phyloP scores from a whole-genome alignment of 164 flowering plant species.

The Sedum album region DNA sequence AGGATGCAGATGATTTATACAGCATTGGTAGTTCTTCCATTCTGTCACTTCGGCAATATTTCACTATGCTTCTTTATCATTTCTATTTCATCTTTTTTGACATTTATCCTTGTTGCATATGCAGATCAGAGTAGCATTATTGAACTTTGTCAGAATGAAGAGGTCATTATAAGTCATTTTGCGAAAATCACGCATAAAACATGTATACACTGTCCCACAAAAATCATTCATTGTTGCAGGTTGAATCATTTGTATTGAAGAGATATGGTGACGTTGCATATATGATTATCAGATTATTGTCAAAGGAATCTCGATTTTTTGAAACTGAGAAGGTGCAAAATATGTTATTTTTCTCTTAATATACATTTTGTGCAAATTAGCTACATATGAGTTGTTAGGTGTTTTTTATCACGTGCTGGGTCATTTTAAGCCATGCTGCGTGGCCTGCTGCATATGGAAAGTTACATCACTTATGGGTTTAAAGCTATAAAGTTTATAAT shows the following conservation, averaged over 20 bases:
- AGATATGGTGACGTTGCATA: slow-evolving; percentile 64
- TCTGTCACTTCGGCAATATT: background rate
- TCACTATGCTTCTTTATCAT: background rate
- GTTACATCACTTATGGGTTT: background rate
- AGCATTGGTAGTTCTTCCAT: slow-evolving; percentile 39
- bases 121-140: slow-evolving; percentile 61
- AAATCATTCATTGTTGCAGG: slow-evolving; percentile 29
- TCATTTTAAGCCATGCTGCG: background rate
- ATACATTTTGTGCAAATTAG: background rate
- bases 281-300: slow-evolving; percentile 62
- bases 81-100: background rate
- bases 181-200: background rate
- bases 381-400: background rate
- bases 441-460: background rate
- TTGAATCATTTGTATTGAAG: slow-evolving; percentile 64
- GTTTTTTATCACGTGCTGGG: background rate
- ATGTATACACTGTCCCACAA: background rate
- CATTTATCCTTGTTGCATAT: slow-evolving; percentile 11
- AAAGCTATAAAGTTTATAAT: background rate
- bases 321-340: slow-evolving; percentile 65
- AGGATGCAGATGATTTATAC: slow-evolving; percentile 39
- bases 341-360: background rate
- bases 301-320: slow-evolving; percentile 28
- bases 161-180: slow-evolving; percentile 34
- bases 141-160: slow-evolving; percentile 51